Conservation (phyloP, 768 basidiomycete species). For the Russula sp. region DNA sequence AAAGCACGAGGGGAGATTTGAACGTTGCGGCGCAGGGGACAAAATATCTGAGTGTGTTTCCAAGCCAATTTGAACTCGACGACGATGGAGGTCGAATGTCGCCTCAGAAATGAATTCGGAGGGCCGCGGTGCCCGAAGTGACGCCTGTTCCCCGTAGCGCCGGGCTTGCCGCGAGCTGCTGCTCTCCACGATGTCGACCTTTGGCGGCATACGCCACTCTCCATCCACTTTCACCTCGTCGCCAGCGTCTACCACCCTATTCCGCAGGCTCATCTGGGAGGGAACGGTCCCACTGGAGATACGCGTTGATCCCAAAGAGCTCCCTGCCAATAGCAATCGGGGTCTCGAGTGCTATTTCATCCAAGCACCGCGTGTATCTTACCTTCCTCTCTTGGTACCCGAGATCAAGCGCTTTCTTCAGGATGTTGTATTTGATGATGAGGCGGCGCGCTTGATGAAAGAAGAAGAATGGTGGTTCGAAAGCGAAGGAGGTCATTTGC, state of each 20-base stretch:
- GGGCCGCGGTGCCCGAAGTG: slow-evolving; percentile 1
- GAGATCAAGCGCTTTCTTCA: slow-evolving; percentile 86
- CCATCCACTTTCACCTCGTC: slow-evolving; percentile 47
- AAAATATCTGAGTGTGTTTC: neutral
- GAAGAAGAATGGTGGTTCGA: slow-evolving; percentile 99
- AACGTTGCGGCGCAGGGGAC: neutral
- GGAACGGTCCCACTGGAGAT: slow-evolving; percentile 88
- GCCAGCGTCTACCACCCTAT: slow-evolving; percentile 71
- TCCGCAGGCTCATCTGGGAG: slow-evolving; percentile 87
- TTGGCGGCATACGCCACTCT: slow-evolving; percentile 36
- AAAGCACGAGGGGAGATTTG: neutral
- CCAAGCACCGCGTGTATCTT: slow-evolving; percentile 88
- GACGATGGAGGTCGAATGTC: neutral
- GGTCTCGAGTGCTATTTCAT: slow-evolving; percentile 87
- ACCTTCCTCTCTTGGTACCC: slow-evolving; percentile 86
- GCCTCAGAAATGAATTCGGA: neutral
- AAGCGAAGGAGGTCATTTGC: slow-evolving; percentile 71
- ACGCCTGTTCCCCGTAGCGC: neutral
- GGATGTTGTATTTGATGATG: slow-evolving; percentile 90
- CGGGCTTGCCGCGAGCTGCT: neutral
- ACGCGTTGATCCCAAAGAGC: slow-evolving; percentile 82
- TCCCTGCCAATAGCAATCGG: slow-evolving; percentile 86
- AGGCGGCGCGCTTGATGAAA: slow-evolving; percentile 66
- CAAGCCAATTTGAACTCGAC: neutral
- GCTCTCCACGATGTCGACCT: slow-evolving; percentile 35